Base-by-base conservation (phyloP, 2,329 filamentous ascomycete genomes). In the Xylariaceae sp. region DNA sequence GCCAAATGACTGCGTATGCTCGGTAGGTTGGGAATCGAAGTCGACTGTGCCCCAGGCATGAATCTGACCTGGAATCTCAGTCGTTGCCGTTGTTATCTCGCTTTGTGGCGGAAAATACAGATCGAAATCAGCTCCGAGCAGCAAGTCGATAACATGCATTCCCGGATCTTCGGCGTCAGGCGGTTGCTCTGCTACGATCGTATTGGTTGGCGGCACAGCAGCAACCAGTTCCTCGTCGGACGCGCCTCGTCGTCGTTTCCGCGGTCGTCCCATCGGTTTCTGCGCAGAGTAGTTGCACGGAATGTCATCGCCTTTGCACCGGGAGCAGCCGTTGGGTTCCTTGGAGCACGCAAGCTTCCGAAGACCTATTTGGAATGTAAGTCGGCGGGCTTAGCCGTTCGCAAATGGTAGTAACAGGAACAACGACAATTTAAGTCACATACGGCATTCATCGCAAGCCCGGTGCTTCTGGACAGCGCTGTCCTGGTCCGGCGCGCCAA, bases 361-460 rank as follows among this genome's bases (percentile, higher is more conserved):
- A 21, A 74, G 72, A 62, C 84, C 83, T 86, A 47, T 56, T 49
- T 47, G 50, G 13, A 46, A 37, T 34, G 40, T 53, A 18, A 47
- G 50, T 26, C 36, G 19, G 46, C 46, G 12, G 32, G 34, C 47
- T 44, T 15, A 16, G 18, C 39, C 15, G 18, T 6, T 46, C 9
- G 7, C 22, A 29, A 44, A n/a, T 48, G 21, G n/a, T 16, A 10
- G 12, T 41, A 41, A 10, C 16, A 22, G 19, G 19, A 42, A 26
- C 12, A 22, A 42, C 2, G 13, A 42, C 9, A 2, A 13, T 4
- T 15, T n/a, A 29, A 29, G 29, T 2, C 37, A 76, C 81, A 70
- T 76, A 86, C 84, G 77, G 70, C 84, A 87, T 68, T 85, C 83
- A 68, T 87, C 84, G 68, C 84, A 87, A 56, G 83, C 83, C 45